These are phyloP conservation scores for Bidens hawaiensis DNA, from an alignment of 140 eudicot species.

Conservation along the genomic window DNA sequence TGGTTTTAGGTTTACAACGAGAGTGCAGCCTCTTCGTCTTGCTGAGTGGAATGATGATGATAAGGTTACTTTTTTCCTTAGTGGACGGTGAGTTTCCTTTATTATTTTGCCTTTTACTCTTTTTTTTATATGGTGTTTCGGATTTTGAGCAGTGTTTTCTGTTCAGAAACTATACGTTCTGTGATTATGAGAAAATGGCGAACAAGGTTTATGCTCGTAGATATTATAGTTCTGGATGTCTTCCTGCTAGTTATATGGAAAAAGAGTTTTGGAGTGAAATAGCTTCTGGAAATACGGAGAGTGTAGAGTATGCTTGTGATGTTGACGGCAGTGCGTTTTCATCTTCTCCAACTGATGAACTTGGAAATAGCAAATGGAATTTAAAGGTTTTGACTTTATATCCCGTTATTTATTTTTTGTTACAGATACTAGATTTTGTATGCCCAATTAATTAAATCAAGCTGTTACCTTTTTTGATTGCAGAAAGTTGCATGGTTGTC, in stretches of 20 bases:
- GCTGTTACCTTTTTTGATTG: constrained; percentile 15
- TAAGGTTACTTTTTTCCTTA: constrained; percentile 87
- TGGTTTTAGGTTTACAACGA: no score
- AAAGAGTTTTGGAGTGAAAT: constrained; percentile 97
- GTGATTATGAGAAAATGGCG: constrained; percentile 97
- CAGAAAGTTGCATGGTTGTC: constrained; percentile 85
- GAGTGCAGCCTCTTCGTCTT: constrained; percentile 65
- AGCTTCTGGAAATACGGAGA: constrained; percentile 79
- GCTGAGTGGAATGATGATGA: constrained; percentile 98
- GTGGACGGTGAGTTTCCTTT: constrained; percentile 70
- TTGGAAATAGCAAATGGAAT: constrained; percentile 98
- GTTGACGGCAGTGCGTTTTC: constrained; percentile 99
- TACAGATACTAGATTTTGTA: neutral
- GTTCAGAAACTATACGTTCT: constrained; percentile 83
- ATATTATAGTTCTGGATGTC: constrained; percentile 83
- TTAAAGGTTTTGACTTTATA: constrained; percentile 56
- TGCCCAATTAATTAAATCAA: constrained; percentile 4
- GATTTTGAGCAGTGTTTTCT: constrained; percentile 18
- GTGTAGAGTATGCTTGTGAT: constrained; percentile 98
- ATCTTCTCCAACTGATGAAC: constrained; percentile 74
- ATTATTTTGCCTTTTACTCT: neutral
- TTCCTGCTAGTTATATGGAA: constrained; percentile 80
- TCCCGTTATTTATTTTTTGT: neutral
- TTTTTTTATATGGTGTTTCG: constrained; percentile 3
- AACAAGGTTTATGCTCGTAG: constrained; percentile 92